Conservation (phyloP, 169 alveolate genomes). For the Plasmodium knowlesi region DNA sequence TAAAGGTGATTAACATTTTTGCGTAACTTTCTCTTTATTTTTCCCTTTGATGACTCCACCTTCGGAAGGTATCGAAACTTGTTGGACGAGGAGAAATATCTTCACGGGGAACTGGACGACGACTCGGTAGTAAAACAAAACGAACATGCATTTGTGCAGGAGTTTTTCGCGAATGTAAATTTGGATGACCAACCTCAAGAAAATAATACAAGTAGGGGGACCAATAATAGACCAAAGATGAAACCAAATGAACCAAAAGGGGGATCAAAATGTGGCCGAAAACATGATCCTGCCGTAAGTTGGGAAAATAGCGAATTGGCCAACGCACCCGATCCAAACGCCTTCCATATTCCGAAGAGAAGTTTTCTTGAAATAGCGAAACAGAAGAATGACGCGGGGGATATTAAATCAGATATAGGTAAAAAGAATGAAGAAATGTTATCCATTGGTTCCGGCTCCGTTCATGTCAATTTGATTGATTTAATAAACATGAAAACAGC, state of each 20-base stretch:
- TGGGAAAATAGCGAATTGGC: not conserved
- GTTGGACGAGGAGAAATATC: slow-evolving; percentile 21
- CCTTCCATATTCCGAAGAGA: slow-evolving; percentile 14
- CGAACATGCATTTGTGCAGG: not conserved
- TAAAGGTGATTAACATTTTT: not conserved
- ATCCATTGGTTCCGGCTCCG: slow-evolving; percentile 37
- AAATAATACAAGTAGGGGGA: not conserved
- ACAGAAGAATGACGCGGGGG: slow-evolving; percentile 19
- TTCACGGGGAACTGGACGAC: slow-evolving; percentile 11
- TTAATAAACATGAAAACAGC: slow-evolving; percentile 21
- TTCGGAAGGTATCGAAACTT: slow-evolving; percentile 5
- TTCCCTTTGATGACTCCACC: not conserved
- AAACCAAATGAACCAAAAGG: not conserved
- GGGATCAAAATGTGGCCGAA: not conserved
- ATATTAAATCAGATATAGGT: not conserved
- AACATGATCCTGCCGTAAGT: not conserved
- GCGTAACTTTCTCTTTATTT: not conserved
- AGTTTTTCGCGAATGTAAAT: not conserved
- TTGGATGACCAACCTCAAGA: not conserved
- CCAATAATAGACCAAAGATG: not conserved
- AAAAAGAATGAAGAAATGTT: slow-evolving; percentile 39
- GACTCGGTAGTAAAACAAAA: not conserved
- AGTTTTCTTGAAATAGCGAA: slow-evolving; percentile 65
- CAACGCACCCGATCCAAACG: not conserved
- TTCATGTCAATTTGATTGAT: slow-evolving; percentile 51